phyloP scores from a whole-genome alignment of 2,329 filamentous ascomycete species.

The Aspergillus floridensis region DNA sequence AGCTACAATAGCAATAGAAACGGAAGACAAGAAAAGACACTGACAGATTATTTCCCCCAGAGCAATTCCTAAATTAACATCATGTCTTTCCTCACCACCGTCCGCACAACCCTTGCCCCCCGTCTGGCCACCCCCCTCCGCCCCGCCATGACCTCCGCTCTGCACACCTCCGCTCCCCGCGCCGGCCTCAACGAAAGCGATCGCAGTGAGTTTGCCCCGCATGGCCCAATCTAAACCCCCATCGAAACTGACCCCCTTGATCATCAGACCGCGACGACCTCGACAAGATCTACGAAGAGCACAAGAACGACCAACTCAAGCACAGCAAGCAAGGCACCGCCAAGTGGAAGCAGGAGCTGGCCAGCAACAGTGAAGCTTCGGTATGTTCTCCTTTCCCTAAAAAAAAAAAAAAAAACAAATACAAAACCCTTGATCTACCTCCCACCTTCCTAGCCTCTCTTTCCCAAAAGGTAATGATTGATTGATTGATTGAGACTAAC shows the following conservation, averaged over 20 bases:
- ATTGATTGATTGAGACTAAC: too few relatives aligned
- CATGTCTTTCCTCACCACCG: constrained; percentile 38
- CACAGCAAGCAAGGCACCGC: constrained; percentile 58
- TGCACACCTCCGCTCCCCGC: constrained; percentile 30
- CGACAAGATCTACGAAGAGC: constrained; percentile 43
- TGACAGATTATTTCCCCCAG: not conserved
- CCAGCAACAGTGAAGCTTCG: constrained; percentile 74
- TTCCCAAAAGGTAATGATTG: too few relatives aligned
- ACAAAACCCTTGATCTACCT: too few relatives aligned
- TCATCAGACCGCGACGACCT: constrained; percentile 44
- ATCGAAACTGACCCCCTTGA: not conserved
- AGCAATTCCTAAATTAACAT: not conserved
- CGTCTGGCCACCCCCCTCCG: constrained; percentile 23
- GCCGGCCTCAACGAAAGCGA: constrained; percentile 36
- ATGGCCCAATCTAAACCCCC: not conserved
- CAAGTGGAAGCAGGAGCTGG: constrained; percentile 75
- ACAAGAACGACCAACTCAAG: constrained; percentile 63
- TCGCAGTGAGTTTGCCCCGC: constrained; percentile 25
- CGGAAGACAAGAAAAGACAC: not conserved
- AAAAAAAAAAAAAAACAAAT: too few relatives aligned
- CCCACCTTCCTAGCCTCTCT: too few relatives aligned
- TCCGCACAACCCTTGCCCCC: constrained; percentile 22
- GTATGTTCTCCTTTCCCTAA: too few relatives aligned
- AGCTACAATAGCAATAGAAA: not conserved
- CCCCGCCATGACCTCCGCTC: constrained; percentile 18